Percentiles rank a stretch among this genome's conserved stretches.
phyloP scores from a whole-genome alignment of 768 basidiomycete species.

The Mycena belliarum region DNA sequence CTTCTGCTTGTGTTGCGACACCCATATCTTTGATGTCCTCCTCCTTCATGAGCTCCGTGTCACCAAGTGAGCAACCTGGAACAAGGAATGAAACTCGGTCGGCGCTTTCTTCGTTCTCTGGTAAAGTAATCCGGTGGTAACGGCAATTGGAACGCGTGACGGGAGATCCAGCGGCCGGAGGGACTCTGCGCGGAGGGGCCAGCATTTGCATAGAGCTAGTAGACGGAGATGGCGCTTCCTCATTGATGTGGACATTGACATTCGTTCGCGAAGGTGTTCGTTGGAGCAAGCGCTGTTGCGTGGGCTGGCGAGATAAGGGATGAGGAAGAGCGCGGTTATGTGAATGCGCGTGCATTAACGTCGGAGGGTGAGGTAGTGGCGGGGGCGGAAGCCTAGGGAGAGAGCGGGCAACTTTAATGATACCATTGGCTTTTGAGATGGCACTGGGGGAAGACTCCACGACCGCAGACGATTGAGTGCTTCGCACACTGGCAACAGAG shows the following conservation, averaged over 20 bases:
- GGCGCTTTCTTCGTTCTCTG: constrained; percentile 51
- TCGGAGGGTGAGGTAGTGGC: constrained; percentile 23
- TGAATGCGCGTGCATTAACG: constrained; percentile 24
- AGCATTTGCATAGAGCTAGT: constrained; percentile 23
- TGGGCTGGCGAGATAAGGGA: constrained; percentile 11
- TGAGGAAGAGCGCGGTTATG: constrained; percentile 5
- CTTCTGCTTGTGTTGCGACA: constrained; percentile 52
- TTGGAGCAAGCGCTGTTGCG: constrained; percentile 8
- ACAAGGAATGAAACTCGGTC: constrained; percentile 64
- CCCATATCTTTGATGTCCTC: constrained; percentile 65
- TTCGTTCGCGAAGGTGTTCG: constrained; percentile 14
- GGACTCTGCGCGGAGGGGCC: constrained; percentile 21
- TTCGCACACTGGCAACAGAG: constrained; percentile 45
- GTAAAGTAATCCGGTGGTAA: constrained; percentile 68
- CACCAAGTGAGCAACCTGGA: constrained; percentile 65
- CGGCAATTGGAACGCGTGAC: constrained; percentile 71
- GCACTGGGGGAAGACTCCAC: constrained; percentile 26
- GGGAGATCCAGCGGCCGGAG: constrained; percentile 40
- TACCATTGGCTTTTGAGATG: constrained; percentile 32
- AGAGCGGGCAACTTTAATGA: constrained; percentile 21
- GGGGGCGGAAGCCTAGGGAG: constrained; percentile 23
- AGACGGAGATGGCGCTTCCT: constrained; percentile 19
- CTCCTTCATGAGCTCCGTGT: constrained; percentile 57
- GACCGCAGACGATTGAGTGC: constrained; percentile 31
- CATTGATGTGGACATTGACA: constrained; percentile 8